Base-by-base conservation (phyloP, 805 yeast genomes). In the Lipomyces anomalus region DNA sequence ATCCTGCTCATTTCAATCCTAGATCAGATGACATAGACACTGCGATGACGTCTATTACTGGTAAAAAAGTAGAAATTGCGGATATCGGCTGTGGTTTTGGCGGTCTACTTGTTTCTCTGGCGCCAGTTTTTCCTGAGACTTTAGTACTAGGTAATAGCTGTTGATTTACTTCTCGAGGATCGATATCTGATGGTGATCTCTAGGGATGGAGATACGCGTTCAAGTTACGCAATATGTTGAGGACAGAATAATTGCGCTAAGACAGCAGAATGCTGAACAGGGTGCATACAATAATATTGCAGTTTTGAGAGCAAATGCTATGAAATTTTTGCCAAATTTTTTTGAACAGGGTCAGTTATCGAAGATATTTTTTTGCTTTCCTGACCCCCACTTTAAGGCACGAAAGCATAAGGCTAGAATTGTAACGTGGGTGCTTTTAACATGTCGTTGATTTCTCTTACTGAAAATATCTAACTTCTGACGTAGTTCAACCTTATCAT, bases 81-180 rank as follows among this genome's bases (percentile, higher is more conserved):
- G 98, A 92, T 63, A 78, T 92, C 48, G 98, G 98, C 6, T 92
- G 98, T 68, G 98, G 98, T 1, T 92, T 85, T 64, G 98, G 98
- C 43, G 98, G 98, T 0, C 71, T 92, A 47, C 64, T 86, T 57
- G 79, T 84, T 29, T 83, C 86, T 43, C 72, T 92, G 46, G 82
- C 95, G 3, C 83, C 88, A 4, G 78, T 69, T 44, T 82, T 84
- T 52, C 88, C 92, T 1, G 77, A 84, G 2, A 75, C 73, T 11
- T 70, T 86, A 59, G 81, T 88, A 37, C 70, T 92, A 38, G 98
- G 98, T 16, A 52, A 43, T 51, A 6, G 3, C 13, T 39, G 2
- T 4, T 18, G 13, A 33, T 6, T 6, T 33, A 20, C 6, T 17
- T 13, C 7, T 9, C n/a, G 20, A 18, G 6, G 2, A 7, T 23